Evolutionary conservation across 306 rosid genomes (phyloP).

Genomic region (Sophora flavescens): DNA sequence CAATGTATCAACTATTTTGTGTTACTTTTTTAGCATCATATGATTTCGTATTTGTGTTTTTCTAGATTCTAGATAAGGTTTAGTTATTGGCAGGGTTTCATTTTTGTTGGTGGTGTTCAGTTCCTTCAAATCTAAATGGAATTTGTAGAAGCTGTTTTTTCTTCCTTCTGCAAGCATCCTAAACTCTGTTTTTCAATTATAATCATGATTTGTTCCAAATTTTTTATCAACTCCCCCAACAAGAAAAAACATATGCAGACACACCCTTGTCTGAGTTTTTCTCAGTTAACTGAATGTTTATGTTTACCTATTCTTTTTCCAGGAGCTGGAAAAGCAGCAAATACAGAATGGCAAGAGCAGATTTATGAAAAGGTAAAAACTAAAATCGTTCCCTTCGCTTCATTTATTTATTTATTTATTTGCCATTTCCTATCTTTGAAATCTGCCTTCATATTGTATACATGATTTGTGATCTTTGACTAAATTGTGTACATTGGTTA

Average conservation of each 20-base stretch:
- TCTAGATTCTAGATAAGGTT: not conserved
- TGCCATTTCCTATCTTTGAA: not conserved
- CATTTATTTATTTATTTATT: not conserved
- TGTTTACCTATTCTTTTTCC: conserved; percentile 22
- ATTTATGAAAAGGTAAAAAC: conserved; percentile 42
- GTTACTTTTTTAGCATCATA: not conserved
- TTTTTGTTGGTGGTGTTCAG: not conserved
- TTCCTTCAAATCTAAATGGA: conserved; percentile 13
- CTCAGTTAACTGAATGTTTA: conserved; percentile 12
- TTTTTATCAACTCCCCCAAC: not conserved
- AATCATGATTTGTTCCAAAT: not conserved
- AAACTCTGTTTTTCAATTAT: conserved; percentile 7
- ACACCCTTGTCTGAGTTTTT: not conserved
- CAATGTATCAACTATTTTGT: not conserved
- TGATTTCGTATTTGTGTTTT: not conserved
- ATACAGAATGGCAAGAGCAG: conserved; percentile 43
- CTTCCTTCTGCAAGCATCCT: not conserved
- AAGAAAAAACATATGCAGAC: not conserved
- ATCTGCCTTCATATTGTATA: not conserved
- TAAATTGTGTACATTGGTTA: not conserved
- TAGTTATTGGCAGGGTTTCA: not conserved
- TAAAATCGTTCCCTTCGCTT: not conserved
- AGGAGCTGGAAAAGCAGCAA: conserved; percentile 34
- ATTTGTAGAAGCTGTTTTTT: not conserved
- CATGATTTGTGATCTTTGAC: not conserved